These are phyloP conservation scores for Phlegmacium glaucopus DNA, from an alignment of 768 basidiomycete genomes.

Conservation along the genomic window DNA sequence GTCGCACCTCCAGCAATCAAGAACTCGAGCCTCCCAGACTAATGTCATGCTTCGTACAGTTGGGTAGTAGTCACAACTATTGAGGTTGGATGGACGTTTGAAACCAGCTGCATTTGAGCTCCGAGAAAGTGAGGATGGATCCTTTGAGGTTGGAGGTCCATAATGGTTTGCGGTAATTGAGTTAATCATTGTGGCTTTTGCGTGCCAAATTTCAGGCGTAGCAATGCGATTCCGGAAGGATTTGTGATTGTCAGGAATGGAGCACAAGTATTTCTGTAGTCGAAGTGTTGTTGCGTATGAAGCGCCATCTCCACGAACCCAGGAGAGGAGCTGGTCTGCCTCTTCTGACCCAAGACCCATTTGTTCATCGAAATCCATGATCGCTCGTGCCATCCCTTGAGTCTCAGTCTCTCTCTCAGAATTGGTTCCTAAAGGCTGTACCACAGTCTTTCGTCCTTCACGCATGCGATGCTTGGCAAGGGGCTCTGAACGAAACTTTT, in stretches of 20 bases:
- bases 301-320: constrained; percentile 15
- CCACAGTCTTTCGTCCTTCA: constrained; percentile 12
- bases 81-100: constrained; percentile 15
- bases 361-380: constrained; percentile 11
- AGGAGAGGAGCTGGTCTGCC: constrained; percentile 11
- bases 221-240: constrained; percentile 15
- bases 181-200: constrained; percentile 16
- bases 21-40: constrained; percentile 16
- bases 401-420: constrained; percentile 17
- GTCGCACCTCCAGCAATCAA: constrained; percentile 9
- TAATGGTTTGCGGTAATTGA: constrained; percentile 16
- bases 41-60: constrained; percentile 19
- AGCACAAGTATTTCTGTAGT: constrained; percentile 12
- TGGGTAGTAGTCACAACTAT: constrained; percentile 20
- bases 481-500: constrained; percentile 9
- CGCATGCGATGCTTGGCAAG: constrained; percentile 17
- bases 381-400: constrained; percentile 17
- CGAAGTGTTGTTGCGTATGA: constrained; percentile 16
- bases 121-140: constrained; percentile 16
- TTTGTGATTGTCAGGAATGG: constrained; percentile 14
- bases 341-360: constrained; percentile 16
- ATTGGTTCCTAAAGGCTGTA: constrained; percentile 21
- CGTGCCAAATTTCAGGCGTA: constrained; percentile 18
- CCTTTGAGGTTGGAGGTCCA: constrained; percentile 12
- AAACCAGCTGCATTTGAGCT: constrained; percentile 13